These are phyloP conservation scores for Pseudomassariella vexata DNA, from an alignment of 2,329 filamentous ascomycete species.

Conservation along the genomic window DNA sequence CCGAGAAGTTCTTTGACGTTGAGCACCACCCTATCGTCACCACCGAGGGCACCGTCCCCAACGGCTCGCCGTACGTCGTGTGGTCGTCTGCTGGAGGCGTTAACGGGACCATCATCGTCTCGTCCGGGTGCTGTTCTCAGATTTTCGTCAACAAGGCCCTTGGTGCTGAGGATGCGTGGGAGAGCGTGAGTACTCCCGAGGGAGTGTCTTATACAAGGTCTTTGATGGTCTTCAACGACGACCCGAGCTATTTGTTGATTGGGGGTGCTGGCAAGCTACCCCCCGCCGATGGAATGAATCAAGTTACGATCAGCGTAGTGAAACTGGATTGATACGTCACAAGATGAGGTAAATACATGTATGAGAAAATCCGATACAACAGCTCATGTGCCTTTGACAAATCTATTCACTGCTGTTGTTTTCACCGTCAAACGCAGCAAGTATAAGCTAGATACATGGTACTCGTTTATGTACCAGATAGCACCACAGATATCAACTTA, in stretches of 20 bases:
- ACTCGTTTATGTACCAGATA: no score
- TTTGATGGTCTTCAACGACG: slow-evolving; percentile 18
- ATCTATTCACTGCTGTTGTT: no score
- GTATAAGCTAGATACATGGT: no score
- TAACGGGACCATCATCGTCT: slow-evolving; percentile 25
- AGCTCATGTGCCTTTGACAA: no score
- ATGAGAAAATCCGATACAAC: no score
- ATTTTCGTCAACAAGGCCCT: slow-evolving; percentile 24
- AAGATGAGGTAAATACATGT: no score
- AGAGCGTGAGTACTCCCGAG: slow-evolving; percentile 17
- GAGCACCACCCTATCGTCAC: slow-evolving; percentile 15
- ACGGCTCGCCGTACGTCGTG: slow-evolving; percentile 26
- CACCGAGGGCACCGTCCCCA: slow-evolving; percentile 18
- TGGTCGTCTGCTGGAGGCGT: slow-evolving; percentile 24
- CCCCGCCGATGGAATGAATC: slow-evolving; percentile 33
- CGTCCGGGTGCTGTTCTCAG: slow-evolving; percentile 22
- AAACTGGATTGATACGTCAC: no score
- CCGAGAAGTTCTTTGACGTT: slow-evolving; percentile 18
- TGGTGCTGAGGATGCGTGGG: slow-evolving; percentile 23
- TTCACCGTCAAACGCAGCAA: no score
- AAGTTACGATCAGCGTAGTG: slow-evolving; percentile 24
- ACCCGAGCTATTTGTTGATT: slow-evolving; percentile 21
- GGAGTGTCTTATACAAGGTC: slow-evolving; percentile 20
- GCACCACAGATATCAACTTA: no score
- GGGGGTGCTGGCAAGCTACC: slow-evolving; percentile 32